phyloP scores from a whole-genome alignment of 768 basidiomycete genomes.

The Lactarius hatsudake region DNA sequence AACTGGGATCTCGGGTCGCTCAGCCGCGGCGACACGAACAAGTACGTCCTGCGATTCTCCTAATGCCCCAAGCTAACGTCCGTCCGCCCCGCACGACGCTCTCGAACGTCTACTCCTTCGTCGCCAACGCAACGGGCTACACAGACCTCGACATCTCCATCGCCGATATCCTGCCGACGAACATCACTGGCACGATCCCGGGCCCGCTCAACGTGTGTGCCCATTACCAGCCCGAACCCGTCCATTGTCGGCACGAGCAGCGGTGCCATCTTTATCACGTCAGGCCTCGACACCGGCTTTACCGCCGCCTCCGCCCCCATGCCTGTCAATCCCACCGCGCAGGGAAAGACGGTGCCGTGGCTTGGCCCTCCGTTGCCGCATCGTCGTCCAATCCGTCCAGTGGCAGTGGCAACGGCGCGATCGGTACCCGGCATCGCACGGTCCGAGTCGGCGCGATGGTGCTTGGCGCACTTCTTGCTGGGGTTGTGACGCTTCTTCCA shows the following conservation, averaged over 20 bases:
- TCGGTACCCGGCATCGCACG: neutral
- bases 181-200: slow-evolving; percentile 42
- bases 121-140: slow-evolving; percentile 48
- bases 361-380: too few species aligned
- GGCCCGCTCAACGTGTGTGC: slow-evolving; percentile 44
- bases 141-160: slow-evolving; percentile 36
- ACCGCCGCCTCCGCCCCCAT: slow-evolving; percentile 23
- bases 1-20: too few species aligned
- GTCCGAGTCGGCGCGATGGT: neutral
- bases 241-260: too few species aligned
- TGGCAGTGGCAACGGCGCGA: too few species aligned
- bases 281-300: slow-evolving; percentile 36
- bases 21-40: too few species aligned
- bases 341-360: too few species aligned
- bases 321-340: too few species aligned
- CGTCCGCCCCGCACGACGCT: slow-evolving; percentile 8
- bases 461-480: neutral
- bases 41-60: too few species aligned
- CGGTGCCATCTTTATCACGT: slow-evolving; percentile 27
- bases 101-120: slow-evolving; percentile 50
- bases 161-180: slow-evolving; percentile 37
- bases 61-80: too few species aligned
- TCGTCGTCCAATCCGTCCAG: too few species aligned
- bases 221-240: too few species aligned
- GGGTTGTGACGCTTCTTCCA: neutral